Base-by-base conservation (phyloP, 805 yeast species). In the Schwanniomyces vanrijiae region DNA sequence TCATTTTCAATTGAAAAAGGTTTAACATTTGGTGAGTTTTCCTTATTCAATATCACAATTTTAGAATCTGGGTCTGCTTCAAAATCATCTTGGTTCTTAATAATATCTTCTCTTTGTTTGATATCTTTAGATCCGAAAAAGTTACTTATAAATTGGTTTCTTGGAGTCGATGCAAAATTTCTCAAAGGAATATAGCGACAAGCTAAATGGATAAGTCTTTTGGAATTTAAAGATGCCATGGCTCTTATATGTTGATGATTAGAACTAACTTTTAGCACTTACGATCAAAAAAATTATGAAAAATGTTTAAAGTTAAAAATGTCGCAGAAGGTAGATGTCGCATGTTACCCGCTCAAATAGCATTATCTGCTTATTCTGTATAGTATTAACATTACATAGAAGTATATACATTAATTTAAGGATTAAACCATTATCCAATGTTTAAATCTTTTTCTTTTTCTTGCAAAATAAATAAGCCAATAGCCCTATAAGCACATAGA, bases 21-120 rank as follows among this genome's bases (percentile, higher is more conserved):
- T 44, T 59, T 51, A 47, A 46, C 46, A 6, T 49, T 54, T 10
- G 74, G 73, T 7, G 76, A 65, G 56, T 72, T 73, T 22, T 61
- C 54, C 46, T 65, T 56, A 51, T 57, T 62, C 53, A 73, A 68
- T 39, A 71, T 57, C 29, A 66, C 65, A 42, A 73, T 65, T 43
- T 70, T 69, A 24, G 65, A 49, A 18, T 46, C 43, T 2, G 65
- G 61, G 40, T 64, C 70, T 19, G 58, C 59, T 51, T 67, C 71
- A 46, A 59, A 67, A 31, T 69, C 62, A 52, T 68, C 68, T 56
- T 72, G 74, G 41, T 69, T 73, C 44, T 68, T 64, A 37, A 68
- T 58, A 42, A 72, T 59, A 11, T 64, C 60, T 46, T 71, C 68
- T 50, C 65, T 61, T 43, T 61, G 66, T 44, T 69, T 60, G 41